Base-by-base conservation (phyloP, 208 protist species). In the Blastocrithidia nonstop region DNA sequence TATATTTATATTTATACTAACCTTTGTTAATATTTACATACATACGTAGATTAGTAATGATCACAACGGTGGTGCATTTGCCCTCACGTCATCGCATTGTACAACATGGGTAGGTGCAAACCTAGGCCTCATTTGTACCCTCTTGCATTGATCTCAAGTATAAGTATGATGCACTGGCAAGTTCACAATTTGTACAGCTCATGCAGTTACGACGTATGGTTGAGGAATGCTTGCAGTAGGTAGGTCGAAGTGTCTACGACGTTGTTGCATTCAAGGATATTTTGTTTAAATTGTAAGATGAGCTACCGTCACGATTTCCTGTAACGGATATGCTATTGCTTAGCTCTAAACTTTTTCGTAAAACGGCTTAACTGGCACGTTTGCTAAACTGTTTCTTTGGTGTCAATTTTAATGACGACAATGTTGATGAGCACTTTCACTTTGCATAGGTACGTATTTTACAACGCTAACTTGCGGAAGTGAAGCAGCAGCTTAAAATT, bases 241-340 rank as follows among this genome's bases (percentile, higher is more conserved):
- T 95, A 6, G 80, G 63, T 0, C 72, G 77, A 16, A 69, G 58
- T 32, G 75, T 93, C 15, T 90, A 88, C 59, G 88, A 95, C 47
- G 62, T 92, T 17, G 60, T 84, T 1, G 66, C 58, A 33, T 91
- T 89, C 48, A 95, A 95, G 58, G 84, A 95, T 52, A 66, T 95
- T 19, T 49, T 92, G 22, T 86, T 87, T 36, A 71, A 82, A 33
- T 49, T 89, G 4, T 75, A 88, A 35, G 65, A 74, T 13, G 57
- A 77, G 48, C 49, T 95, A 8, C 74, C 80, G 0, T 68, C 73
- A 0, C 62, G 51, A 8, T 42, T 87, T 20, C 84, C 84, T 0
- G 69, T 93, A 0, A 90, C 75, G 1, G 88, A 95, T 28, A 63
- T 93, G 32, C 61, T 93, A 4, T 50, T 95, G 9, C 60, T 95